Evolutionary conservation across 140 eudicot species (phyloP).

Genomic region (Senecio squalidus): DNA sequence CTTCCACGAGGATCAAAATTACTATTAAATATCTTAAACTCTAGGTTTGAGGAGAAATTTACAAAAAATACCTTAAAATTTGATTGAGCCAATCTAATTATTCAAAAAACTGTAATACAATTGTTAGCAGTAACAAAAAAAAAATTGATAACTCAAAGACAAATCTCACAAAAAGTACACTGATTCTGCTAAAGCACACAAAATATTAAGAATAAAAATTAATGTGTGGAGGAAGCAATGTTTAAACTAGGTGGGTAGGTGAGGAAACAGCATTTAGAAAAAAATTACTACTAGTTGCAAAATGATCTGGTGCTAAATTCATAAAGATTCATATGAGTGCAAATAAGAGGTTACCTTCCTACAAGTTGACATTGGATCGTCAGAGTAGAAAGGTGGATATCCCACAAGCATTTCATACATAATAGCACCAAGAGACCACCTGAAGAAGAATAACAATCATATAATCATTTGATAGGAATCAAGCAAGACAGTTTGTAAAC

Average conservation of each 20-base stretch:
- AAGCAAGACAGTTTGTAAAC: neutral
- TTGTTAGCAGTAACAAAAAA: neutral
- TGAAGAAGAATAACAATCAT: conserved; percentile 19
- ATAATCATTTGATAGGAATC: conserved; percentile 5
- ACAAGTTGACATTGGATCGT: conserved; percentile 49
- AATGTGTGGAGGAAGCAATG: neutral
- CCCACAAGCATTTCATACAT: conserved; percentile 50
- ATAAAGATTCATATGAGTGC: neutral
- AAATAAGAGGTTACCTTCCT: conserved; percentile 34
- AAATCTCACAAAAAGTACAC: neutral
- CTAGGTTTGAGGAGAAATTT: neutral
- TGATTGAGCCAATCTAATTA: neutral
- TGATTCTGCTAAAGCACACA: neutral
- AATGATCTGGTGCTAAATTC: neutral
- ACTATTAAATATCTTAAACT: neutral
- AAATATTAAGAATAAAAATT: neutral
- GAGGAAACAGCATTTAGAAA: neutral
- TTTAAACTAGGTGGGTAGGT: neutral
- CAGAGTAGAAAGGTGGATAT: conserved; percentile 45
- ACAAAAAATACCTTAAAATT: neutral
- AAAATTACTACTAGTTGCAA: conserved; percentile 1
- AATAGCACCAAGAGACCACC: conserved; percentile 54
- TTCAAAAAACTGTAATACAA: neutral
- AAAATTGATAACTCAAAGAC: neutral
- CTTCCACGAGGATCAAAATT: neutral